A percentile compares a stretch with the other conserved stretches of the same genome.
These are phyloP conservation scores for Ulvella scutata DNA, from an alignment of 139 green algal species.

Conservation along the genomic window DNA sequence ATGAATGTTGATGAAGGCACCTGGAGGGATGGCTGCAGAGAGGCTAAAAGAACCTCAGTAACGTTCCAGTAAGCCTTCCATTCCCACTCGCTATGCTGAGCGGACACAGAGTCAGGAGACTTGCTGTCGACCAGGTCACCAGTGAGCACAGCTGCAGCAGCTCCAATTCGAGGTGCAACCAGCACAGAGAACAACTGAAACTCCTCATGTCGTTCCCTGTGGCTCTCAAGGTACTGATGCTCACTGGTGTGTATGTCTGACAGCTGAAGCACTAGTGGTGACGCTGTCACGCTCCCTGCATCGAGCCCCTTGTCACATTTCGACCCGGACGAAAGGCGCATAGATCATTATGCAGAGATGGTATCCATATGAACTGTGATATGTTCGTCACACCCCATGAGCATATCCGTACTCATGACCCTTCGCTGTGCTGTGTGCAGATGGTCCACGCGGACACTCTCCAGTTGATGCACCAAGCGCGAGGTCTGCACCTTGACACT, in stretches of 20 bases:
- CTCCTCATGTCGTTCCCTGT: background rate
- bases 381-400: too few relatives aligned
- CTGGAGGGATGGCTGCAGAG: background rate
- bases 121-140: background rate
- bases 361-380: too few relatives aligned
- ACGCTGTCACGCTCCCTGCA: too few relatives aligned
- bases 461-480: too few relatives aligned
- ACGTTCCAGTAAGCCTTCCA: background rate
- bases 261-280: background rate
- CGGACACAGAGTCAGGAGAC: background rate
- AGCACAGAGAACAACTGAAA: background rate
- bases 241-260: background rate
- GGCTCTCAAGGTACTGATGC: background rate
- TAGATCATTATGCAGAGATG: too few relatives aligned
- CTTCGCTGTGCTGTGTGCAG: too few relatives aligned
- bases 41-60: background rate
- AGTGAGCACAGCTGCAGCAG: background rate
- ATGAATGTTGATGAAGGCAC: background rate
- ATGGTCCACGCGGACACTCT: too few relatives aligned
- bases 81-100: background rate
- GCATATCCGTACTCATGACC: too few relatives aligned
- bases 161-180: background rate
- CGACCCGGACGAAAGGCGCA: too few relatives aligned
- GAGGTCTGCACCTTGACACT: too few relatives aligned
- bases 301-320: too few relatives aligned